These are phyloP conservation scores for Eustoma russellianum DNA, from an alignment of 257 asterid genomes.

Conservation along the genomic window DNA sequence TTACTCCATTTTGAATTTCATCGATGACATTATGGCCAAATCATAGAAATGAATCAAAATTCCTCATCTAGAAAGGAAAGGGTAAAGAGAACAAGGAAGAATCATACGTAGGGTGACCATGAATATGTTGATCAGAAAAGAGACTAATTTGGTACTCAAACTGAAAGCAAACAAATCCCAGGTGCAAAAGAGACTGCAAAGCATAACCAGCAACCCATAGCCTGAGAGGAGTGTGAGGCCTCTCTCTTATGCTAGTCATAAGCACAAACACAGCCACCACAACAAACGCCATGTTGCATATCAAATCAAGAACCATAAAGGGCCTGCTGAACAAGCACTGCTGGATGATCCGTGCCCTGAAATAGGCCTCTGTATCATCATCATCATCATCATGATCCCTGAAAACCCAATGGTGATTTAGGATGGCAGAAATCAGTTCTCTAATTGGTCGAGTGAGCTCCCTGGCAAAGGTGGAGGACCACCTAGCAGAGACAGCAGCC, in stretches of 20 bases:
- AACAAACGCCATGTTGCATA: slow-evolving; percentile 75
- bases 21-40: no score
- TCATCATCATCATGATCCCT: slow-evolving; percentile 19
- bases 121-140: slow-evolving; percentile 17
- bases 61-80: no score
- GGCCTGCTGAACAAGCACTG: slow-evolving; percentile 54
- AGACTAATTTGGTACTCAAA: slow-evolving; percentile 38
- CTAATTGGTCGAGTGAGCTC: slow-evolving; percentile 23
- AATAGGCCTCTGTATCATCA: slow-evolving; percentile 11
- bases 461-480: slow-evolving; percentile 13
- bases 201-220: slow-evolving; percentile 82
- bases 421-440: slow-evolving; percentile 17
- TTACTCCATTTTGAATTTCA: no score
- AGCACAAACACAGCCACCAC: slow-evolving; percentile 55
- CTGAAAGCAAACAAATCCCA: slow-evolving; percentile 63
- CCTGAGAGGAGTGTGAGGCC: slow-evolving; percentile 73
- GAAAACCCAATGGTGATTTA: slow-evolving; percentile 20
- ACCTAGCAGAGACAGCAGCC: neutral
- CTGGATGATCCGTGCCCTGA: slow-evolving; percentile 9
- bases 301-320: slow-evolving; percentile 66
- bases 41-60: no score
- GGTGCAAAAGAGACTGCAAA: slow-evolving; percentile 68
- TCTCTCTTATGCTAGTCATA: slow-evolving; percentile 41
- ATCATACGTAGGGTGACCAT: no score
- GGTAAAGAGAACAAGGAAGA: no score